phyloP scores from a whole-genome alignment of 768 basidiomycete genomes.

The Leccinum incarnatum region DNA sequence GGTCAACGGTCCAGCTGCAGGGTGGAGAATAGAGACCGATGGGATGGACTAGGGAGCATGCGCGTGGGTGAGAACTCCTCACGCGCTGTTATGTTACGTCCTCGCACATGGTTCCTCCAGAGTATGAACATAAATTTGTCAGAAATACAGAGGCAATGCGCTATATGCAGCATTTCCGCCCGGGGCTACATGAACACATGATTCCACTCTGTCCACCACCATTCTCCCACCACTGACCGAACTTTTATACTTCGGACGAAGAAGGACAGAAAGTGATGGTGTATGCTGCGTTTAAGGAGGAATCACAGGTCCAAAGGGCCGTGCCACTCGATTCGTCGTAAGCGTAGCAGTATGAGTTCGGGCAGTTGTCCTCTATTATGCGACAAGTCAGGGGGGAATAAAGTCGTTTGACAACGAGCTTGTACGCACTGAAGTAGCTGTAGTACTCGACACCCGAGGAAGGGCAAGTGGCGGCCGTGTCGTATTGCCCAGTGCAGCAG shows the following conservation, averaged over 20 bases:
- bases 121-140: background rate
- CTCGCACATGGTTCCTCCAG: background rate
- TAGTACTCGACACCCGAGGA: slow-evolving; percentile 41
- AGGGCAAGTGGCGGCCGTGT: slow-evolving; percentile 56
- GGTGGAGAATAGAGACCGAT: background rate
- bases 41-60: background rate
- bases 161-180: background rate
- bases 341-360: slow-evolving; percentile 50
- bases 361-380: slow-evolving; percentile 39
- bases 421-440: slow-evolving; percentile 44
- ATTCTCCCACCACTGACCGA: background rate
- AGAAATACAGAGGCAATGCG: background rate
- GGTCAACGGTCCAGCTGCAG: background rate
- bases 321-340: slow-evolving; percentile 48
- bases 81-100: background rate
- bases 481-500: slow-evolving; percentile 59
- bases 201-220: background rate
- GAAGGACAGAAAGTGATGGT: slow-evolving; percentile 47
- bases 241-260: background rate
- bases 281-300: slow-evolving; percentile 36
- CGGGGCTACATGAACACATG: background rate
- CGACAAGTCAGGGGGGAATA: background rate
- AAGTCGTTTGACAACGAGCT: background rate
- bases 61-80: background rate
- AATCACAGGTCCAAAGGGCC: slow-evolving; percentile 45